Conservation (phyloP, 495 filamentous ascomycete genomes). For the Hypoxylon perforatum region DNA sequence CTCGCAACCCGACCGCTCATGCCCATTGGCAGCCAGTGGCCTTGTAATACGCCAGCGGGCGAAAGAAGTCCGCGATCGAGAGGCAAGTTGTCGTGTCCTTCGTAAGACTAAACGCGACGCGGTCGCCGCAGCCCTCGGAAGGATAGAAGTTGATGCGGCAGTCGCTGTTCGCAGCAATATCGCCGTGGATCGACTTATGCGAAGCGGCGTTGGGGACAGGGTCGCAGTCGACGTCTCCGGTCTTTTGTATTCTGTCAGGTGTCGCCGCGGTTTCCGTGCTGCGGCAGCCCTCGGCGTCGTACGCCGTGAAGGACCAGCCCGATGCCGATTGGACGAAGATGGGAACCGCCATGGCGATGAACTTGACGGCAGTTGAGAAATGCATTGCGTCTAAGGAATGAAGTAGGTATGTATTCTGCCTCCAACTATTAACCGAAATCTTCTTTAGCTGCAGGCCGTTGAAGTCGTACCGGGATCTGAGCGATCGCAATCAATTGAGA, state of each 20-base stretch:
- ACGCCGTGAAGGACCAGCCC: slow-evolving; percentile 31
- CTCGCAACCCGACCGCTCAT: not conserved
- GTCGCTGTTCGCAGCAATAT: slow-evolving; percentile 10
- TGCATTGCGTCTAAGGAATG: slow-evolving; percentile 25
- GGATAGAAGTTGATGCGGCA: slow-evolving; percentile 27
- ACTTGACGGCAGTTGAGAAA: slow-evolving; percentile 1
- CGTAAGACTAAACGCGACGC: slow-evolving; percentile 21
- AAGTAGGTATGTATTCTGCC: no score
- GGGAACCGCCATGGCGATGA: slow-evolving; percentile 1
- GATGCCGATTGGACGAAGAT: slow-evolving; percentile 11
- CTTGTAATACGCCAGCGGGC: slow-evolving; percentile 20
- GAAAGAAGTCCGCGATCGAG: slow-evolving; percentile 18
- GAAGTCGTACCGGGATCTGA: no score
- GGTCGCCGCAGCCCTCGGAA: slow-evolving; percentile 5
- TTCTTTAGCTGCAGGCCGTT: no score
- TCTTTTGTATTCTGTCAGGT: slow-evolving; percentile 13
- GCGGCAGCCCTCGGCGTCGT: slow-evolving; percentile 10
- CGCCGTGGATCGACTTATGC: slow-evolving; percentile 26
- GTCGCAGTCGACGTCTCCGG: slow-evolving; percentile 16
- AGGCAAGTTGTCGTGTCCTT: slow-evolving; percentile 23
- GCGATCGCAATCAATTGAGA: no score
- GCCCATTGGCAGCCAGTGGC: slow-evolving; percentile 18
- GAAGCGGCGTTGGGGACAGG: slow-evolving; percentile 11
- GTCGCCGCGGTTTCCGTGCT: slow-evolving; percentile 8
- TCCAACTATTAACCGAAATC: no score